A percentile compares a stretch with the other conserved stretches of the same genome.
These are phyloP conservation scores for Aplosporella prunicola DNA, from an alignment of 2,329 filamentous ascomycete species.

Conservation along the genomic window DNA sequence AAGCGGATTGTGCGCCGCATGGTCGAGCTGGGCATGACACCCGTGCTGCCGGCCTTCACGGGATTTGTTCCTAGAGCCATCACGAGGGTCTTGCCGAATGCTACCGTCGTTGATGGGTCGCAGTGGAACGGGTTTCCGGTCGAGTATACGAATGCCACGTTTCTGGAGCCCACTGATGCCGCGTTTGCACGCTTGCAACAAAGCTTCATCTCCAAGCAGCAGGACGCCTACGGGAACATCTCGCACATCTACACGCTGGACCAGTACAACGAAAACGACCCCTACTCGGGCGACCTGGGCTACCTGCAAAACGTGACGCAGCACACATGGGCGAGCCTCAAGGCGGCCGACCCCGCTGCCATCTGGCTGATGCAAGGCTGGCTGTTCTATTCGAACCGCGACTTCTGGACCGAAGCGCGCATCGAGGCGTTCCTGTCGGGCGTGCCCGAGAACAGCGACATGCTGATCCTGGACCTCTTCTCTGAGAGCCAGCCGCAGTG, in stretches of 20 bases:
- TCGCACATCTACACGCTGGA: conserved; percentile 43
- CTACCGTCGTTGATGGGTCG: conserved; percentile 35
- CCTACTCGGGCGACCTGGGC: conserved; percentile 35
- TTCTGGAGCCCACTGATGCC: conserved; percentile 39
- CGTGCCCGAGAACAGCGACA: conserved; percentile 33
- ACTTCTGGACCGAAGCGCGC: conserved; percentile 38
- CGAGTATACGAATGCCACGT: conserved; percentile 38
- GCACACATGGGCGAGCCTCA: conserved; percentile 40
- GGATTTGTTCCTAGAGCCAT: conserved; percentile 41
- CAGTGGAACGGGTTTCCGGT: conserved; percentile 35
- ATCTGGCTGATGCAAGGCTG: conserved; percentile 47
- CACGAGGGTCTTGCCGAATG: conserved; percentile 33
- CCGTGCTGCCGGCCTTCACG: conserved; percentile 42
- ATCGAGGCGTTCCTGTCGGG: conserved; percentile 43
- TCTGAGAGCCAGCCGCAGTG: conserved; percentile 43
- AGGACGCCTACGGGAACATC: conserved; percentile 39
- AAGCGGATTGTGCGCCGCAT: conserved; percentile 41
- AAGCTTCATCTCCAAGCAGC: conserved; percentile 39
- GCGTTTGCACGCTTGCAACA: conserved; percentile 36
- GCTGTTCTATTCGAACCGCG: conserved; percentile 38
- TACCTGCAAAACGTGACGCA: conserved; percentile 36
- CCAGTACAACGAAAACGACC: conserved; percentile 45
- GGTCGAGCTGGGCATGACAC: conserved; percentile 45
- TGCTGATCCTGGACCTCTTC: conserved; percentile 44
- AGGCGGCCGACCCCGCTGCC: conserved; percentile 38